Base-by-base conservation (phyloP, 495 filamentous ascomycete species). In the Tuber calosporum region DNA sequence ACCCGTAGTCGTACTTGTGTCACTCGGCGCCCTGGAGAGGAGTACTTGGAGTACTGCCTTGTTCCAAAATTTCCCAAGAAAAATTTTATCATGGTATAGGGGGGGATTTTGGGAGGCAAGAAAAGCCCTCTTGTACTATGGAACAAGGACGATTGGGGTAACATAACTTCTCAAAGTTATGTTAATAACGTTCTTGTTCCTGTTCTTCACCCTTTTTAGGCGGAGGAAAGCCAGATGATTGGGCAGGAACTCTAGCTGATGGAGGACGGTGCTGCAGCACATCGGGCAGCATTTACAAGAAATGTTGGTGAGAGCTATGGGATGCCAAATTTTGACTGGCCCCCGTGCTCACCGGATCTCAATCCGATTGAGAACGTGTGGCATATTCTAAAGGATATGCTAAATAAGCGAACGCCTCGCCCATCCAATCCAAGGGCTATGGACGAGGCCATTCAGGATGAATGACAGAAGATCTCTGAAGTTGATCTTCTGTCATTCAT, bases 361-460 rank as follows among this genome's bases (percentile, higher is more conserved):
- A 76, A 79, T 69, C 71, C 62, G 34, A 79, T 74, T 37, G 68
- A 79, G 20, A 72, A 17, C n/a, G n/a, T n/a, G n/a, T n/a, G n/a
- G n/a, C n/a, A n/a, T n/a, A n/a, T n/a, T n/a, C n/a, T n/a, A n/a
- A 76, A 79, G 69, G 48, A 73, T 38, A 2, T 37, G 22, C 26
- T 78, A 36, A 72, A 75, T 67, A 41, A 37, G 45, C 42, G 76
- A 7, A 53, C 30, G 22, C 70, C 69, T 11, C 70, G 39, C 41
- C 73, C 75, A 8, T n/a, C n/a, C n/a, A 66, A n/a, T 19, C 48
- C 37, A 1, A 45, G 41, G 40, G 37, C n/a, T 13, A 62, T 78
- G 39, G 69, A 41, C 22, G 42, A 9, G 20, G 67, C 71, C 17
- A 69, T 76, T 70, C 0, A 43, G 37, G 48, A 76, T 11, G 67